Evolutionary conservation across 176 grass and related monocot species (phyloP).

Genomic region (Phyllostachys edulis): DNA sequence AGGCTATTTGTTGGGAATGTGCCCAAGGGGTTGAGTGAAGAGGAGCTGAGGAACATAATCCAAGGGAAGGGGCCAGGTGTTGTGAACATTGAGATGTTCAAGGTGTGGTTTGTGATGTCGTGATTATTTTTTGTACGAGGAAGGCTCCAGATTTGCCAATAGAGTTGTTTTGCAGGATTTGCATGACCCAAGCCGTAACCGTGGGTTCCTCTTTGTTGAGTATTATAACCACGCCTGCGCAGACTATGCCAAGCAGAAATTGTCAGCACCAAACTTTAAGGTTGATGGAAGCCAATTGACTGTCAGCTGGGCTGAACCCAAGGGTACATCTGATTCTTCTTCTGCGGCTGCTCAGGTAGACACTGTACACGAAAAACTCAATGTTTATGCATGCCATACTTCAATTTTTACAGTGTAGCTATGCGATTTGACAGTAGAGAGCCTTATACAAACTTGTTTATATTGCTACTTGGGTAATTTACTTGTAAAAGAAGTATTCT

Average conservation of each 20-base stretch:
- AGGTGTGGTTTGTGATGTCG: constrained; percentile 44
- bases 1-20: constrained; percentile 95
- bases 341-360: constrained; percentile 74
- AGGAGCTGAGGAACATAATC: constrained; percentile 78
- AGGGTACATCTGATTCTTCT: constrained; percentile 63
- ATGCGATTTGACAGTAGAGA: not conserved
- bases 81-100: constrained; percentile 91
- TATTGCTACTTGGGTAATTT: not conserved
- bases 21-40: constrained; percentile 90
- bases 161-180: constrained; percentile 58
- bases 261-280: constrained; percentile 71
- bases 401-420: not conserved
- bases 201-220: constrained; percentile 95
- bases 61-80: constrained; percentile 79
- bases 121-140: not conserved
- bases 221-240: constrained; percentile 95
- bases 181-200: constrained; percentile 81
- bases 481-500: not conserved
- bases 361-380: not conserved
- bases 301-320: constrained; percentile 93
- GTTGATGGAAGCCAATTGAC: constrained; percentile 92
- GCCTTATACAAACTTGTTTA: not conserved
- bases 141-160: not conserved
- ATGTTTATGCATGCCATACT: not conserved
- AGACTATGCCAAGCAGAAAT: constrained; percentile 70